Conservation (phyloP, 345 rosid genomes). For the Melaleuca alternifolia region DNA sequence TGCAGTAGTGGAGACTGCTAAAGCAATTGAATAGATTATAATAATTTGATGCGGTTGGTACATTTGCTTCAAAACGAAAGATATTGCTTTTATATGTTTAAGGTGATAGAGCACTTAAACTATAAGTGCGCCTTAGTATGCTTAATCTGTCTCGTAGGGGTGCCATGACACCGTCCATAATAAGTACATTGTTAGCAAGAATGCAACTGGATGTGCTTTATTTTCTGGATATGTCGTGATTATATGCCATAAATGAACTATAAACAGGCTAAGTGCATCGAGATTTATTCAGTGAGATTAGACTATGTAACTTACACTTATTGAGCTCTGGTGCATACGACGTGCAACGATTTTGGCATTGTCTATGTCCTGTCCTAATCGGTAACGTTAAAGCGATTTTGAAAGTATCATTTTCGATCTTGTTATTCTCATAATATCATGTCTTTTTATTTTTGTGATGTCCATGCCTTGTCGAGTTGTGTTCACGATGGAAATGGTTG, state of each 20-base stretch:
- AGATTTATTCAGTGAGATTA: neutral
- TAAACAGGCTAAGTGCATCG: neutral
- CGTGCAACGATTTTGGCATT: neutral
- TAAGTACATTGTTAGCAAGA: neutral
- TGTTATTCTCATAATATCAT: neutral
- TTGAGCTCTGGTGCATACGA: neutral
- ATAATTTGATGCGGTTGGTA: neutral
- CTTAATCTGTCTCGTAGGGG: neutral
- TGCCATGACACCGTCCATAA: neutral
- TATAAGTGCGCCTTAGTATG: neutral
- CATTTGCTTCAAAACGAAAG: neutral
- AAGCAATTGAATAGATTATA: neutral
- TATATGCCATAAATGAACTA: neutral
- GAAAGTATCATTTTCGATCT: neutral
- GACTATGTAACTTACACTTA: neutral
- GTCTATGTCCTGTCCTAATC: neutral
- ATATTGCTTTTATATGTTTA: neutral
- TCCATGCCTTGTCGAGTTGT: neutral
- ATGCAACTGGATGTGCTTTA: neutral
- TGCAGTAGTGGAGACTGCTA: neutral
- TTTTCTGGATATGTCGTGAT: neutral
- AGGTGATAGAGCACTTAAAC: neutral
- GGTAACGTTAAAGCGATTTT: neutral
- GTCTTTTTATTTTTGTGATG: neutral
- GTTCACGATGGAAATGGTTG: neutral